A percentile compares a stretch with the other conserved stretches of the same genome.
Conservation (phyloP, 139 green algal species). For the Pleodorina starrii region DNA sequence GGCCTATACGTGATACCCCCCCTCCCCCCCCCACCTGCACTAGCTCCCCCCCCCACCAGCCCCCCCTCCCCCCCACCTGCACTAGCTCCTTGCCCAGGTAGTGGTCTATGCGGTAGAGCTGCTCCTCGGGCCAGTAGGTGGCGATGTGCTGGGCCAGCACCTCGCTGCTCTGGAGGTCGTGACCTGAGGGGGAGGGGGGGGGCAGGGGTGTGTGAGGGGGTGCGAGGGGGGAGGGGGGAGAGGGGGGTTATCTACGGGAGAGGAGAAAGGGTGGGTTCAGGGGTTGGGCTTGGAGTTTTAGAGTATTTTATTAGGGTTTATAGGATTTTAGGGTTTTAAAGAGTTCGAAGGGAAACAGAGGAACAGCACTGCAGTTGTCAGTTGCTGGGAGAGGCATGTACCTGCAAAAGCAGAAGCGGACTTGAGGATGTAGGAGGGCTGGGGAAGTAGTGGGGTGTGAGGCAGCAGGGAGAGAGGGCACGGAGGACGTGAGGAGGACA, state of each 20-base stretch:
- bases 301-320: too few relatives aligned
- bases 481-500: too few relatives aligned
- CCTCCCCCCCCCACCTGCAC: not conserved
- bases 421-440: too few relatives aligned
- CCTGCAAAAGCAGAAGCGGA: too few relatives aligned
- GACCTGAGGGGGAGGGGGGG: conserved; percentile 44
- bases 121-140: conserved; percentile 86
- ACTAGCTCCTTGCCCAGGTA: conserved; percentile 98
- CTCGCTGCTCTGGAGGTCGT: conserved; percentile 89
- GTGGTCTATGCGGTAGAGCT: conserved; percentile 98
- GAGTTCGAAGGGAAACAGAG: too few relatives aligned
- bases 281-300: too few relatives aligned
- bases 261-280: too few relatives aligned
- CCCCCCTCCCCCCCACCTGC: conserved; percentile 55
- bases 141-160: conserved; percentile 83
- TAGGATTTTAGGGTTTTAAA: too few relatives aligned
- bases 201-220: too few relatives aligned
- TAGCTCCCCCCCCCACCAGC: not conserved
- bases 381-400: too few relatives aligned
- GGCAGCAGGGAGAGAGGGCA: not conserved
- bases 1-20: not conserved
- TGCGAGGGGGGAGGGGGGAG: not conserved
- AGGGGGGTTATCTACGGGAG: not conserved
- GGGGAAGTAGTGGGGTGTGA: not conserved
- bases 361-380: too few relatives aligned